Conservation (phyloP, 73 alveolate species). For the Chromera velia region DNA sequence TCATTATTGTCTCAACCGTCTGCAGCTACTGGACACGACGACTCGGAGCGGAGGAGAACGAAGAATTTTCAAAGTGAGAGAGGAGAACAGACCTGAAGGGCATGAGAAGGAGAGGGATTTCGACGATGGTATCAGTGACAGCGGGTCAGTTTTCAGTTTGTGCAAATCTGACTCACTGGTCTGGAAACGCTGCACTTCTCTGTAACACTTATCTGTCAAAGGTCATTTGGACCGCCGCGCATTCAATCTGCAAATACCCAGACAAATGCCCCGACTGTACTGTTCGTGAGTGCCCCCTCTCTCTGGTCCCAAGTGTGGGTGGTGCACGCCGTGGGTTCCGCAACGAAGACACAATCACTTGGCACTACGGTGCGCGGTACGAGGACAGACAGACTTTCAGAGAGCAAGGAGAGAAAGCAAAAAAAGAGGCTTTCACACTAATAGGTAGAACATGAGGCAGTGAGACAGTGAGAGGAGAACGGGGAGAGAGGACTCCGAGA, state of each 20-base stretch:
- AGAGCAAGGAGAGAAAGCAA: neutral
- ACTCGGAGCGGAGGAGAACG: too few species aligned
- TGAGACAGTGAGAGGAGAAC: neutral
- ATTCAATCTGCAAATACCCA: neutral
- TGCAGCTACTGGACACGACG: too few species aligned
- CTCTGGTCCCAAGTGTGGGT: too few species aligned
- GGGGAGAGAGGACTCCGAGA: neutral
- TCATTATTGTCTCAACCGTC: too few species aligned
- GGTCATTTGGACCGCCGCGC: neutral
- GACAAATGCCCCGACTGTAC: neutral
- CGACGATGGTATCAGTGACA: too few species aligned
- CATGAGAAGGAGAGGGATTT: too few species aligned
- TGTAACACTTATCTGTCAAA: neutral
- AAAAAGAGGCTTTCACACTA: neutral
- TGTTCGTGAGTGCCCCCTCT: neutral
- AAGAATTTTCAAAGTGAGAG: too few species aligned
- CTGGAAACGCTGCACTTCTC: too few species aligned
- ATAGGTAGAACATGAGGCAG: neutral
- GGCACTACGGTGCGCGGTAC: neutral
- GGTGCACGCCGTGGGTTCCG: neutral
- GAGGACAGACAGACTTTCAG: neutral
- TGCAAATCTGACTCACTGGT: too few species aligned
- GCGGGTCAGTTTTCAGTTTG: too few species aligned
- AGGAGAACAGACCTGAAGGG: too few species aligned
- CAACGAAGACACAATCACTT: neutral